These are phyloP conservation scores for Boletus tomentosulus DNA, from an alignment of 768 basidiomycete species.

Conservation along the genomic window DNA sequence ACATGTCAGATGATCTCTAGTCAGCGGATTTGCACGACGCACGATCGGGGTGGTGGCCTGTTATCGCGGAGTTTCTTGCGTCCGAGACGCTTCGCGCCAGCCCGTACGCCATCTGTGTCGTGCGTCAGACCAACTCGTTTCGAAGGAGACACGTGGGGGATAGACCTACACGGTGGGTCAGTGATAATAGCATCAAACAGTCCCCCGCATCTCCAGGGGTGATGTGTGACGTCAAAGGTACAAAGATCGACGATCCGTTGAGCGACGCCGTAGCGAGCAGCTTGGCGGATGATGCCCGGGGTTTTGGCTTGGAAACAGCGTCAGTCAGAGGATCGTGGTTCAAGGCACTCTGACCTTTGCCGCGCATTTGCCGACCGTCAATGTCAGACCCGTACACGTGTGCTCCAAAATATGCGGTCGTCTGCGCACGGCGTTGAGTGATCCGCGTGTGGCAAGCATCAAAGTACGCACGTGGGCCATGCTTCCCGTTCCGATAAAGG, in stretches of 20 bases:
- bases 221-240: slow-evolving; percentile 89
- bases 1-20: neutral
- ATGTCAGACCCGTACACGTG: slow-evolving; percentile 90
- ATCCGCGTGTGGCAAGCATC: neutral
- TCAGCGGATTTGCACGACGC: slow-evolving; percentile 19
- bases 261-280: slow-evolving; percentile 76
- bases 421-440: slow-evolving; percentile 39
- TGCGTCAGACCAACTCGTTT: neutral
- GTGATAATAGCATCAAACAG: slow-evolving; percentile 94
- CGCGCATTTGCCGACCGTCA: slow-evolving; percentile 95
- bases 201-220: slow-evolving; percentile 85
- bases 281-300: slow-evolving; percentile 77
- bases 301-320: slow-evolving; percentile 27
- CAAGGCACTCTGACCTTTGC: slow-evolving; percentile 57
- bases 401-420: slow-evolving; percentile 84
- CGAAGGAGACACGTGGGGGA: neutral
- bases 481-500: slow-evolving; percentile 91
- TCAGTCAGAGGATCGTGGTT: neutral
- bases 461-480: slow-evolving; percentile 66
- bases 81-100: slow-evolving; percentile 79
- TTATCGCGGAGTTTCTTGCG: slow-evolving; percentile 47
- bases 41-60: slow-evolving; percentile 39
- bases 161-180: slow-evolving; percentile 82
- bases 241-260: slow-evolving; percentile 75
- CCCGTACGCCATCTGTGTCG: slow-evolving; percentile 81